These are phyloP conservation scores for Streptanthus diversifolius DNA, from an alignment of 345 rosid species.

Conservation along the genomic window DNA sequence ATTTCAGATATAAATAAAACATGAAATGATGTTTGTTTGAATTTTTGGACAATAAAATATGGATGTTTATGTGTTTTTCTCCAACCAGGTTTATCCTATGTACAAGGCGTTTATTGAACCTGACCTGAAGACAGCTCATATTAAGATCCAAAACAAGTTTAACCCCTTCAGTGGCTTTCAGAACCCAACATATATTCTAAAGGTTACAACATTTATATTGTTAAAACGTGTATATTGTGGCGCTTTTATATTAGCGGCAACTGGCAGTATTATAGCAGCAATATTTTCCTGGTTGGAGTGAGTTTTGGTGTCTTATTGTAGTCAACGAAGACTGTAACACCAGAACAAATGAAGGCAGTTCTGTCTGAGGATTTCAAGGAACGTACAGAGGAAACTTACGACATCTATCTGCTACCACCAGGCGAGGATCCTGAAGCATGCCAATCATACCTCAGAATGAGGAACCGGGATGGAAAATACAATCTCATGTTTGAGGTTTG, in stretches of 20 bases:
- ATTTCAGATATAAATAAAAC: neutral
- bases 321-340: constrained; percentile 71
- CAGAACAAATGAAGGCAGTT: constrained; percentile 72
- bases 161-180: constrained; percentile 98
- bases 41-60: neutral
- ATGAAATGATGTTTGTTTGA: neutral
- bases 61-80: constrained; percentile 12
- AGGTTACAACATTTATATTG: constrained; percentile 43
- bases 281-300: neutral
- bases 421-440: constrained; percentile 99
- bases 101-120: constrained; percentile 99
- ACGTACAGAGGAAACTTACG: constrained; percentile 88
- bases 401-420: constrained; percentile 96
- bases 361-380: constrained; percentile 57
- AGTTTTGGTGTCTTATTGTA: constrained; percentile 33
- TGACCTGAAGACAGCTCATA: constrained; percentile 92
- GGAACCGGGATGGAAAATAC: constrained; percentile 98
- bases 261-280: neutral
- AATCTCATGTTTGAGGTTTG: constrained; percentile 98
- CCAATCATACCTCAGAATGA: constrained; percentile 96
- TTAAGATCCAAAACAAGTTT: constrained; percentile 91
- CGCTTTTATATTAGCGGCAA: neutral
- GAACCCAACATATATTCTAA: constrained; percentile 88
- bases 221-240: neutral
- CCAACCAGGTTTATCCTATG: constrained; percentile 89